Base-by-base conservation (phyloP, 2,329 filamentous ascomycete genomes). In the Talaromyces sp. region DNA sequence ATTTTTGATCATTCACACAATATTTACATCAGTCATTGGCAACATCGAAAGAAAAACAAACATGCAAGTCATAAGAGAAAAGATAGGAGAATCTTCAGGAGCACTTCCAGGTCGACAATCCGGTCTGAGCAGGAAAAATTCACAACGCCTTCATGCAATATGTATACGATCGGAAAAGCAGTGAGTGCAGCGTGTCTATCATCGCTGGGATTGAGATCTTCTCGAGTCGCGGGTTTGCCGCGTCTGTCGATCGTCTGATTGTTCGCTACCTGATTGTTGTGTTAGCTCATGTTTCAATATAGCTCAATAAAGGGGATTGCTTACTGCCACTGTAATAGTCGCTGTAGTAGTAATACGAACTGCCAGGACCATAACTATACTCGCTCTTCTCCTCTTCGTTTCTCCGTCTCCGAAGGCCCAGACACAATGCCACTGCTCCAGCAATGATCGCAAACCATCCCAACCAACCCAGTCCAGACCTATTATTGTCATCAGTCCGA, bases 401-500 rank as follows among this genome's bases (percentile, higher is more conserved):
- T 24, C 69, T 61, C 65, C 73, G 75, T 67, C 80, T 76, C 73
- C 77, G 80, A 70, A 83, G 64, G 7, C 81, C 82, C 50, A 83
- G 70, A 52, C 79, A 77, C 19, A 82, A 68, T 11, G 81, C 80
- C 65, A 83, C 68, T 11, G 77, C 78, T 58, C 78, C 79, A 57
- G 82, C 66, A 13, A 79, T 70, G 27, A 79, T 77, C n/a, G 76
- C 79, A 48, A 82, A 72, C 39, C 74, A 78, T 10, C 74, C 79
- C 66, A 75, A 72, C 43, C 74, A 75, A n/a, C 77, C 75, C 65
- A 78, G 71, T 50, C 74, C 74, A 52, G 74, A 70, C 62, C 76
- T 78, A 70, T 77, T 77, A 33, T 62, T 43, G 70, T 77, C 77
- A 63, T 78, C 74, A 24, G 73, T 73, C 35, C 72, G 67, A 11